These are phyloP conservation scores for Naganishia friedmannii DNA, from an alignment of 768 basidiomycete genomes.

Conservation along the genomic window DNA sequence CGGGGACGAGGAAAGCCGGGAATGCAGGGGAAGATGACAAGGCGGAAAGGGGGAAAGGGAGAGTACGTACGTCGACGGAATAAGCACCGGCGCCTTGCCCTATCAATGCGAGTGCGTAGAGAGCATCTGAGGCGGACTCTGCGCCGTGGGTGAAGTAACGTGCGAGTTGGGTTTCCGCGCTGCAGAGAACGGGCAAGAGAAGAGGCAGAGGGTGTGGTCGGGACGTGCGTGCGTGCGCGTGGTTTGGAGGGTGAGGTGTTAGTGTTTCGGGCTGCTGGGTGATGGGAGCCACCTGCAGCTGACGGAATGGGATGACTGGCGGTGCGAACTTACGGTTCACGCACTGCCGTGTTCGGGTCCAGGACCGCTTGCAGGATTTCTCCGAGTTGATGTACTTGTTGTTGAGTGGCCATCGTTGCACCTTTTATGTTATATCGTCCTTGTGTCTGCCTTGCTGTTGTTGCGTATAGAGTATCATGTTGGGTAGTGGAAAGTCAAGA, in stretches of 20 bases:
- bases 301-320: no score
- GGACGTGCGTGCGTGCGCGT: background rate
- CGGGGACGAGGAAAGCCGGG: background rate
- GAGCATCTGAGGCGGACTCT: background rate
- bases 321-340: conserved; percentile 7
- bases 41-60: no score
- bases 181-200: no score
- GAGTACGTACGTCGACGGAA: background rate
- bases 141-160: background rate
- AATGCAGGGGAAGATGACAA: no score
- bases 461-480: no score
- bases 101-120: conserved; percentile 2
- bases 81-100: conserved; percentile 14
- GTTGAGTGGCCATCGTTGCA: conserved; percentile 15
- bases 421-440: no score
- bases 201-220: no score
- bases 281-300: no score
- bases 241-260: background rate
- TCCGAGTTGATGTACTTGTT: conserved; percentile 5
- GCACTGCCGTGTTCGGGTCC: background rate
- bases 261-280: no score
- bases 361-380: conserved; percentile 3
- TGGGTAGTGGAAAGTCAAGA: no score
- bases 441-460: background rate
- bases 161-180: background rate